A percentile compares a stretch with the other conserved stretches of the same genome.
Conservation (phyloP, 192 early-diverging fungal species). For the Pilaira anomala region DNA sequence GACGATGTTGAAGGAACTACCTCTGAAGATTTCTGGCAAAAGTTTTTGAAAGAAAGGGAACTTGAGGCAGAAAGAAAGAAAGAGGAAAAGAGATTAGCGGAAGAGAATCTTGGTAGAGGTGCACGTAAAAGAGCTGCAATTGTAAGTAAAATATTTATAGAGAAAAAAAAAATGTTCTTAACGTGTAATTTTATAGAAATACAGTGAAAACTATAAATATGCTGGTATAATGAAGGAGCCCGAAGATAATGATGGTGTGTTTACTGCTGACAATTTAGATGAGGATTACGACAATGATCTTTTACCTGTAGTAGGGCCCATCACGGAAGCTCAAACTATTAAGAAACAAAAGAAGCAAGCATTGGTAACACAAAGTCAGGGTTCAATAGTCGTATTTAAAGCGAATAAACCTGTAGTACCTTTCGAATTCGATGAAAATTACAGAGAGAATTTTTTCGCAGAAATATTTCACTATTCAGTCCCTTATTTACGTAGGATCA, state of each 20-base stretch:
- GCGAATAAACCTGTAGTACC: no score
- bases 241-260: neutral
- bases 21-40: constrained; percentile 33
- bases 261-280: neutral
- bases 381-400: no score
- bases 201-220: neutral
- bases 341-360: no score
- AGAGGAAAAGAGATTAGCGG: neutral
- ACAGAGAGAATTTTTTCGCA: no score
- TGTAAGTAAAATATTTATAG: constrained; percentile 10
- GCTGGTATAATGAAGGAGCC: neutral
- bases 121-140: constrained; percentile 31
- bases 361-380: no score
- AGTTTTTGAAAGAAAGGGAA: constrained; percentile 23
- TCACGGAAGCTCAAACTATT: no score
- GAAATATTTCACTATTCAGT: no score
- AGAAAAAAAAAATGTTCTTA: neutral
- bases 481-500: no score
- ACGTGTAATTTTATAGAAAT: neutral
- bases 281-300: no score
- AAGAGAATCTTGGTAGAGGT: constrained; percentile 16
- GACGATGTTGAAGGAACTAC: neutral
- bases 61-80: neutral
- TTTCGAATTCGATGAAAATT: no score
- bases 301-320: no score